These are phyloP conservation scores for Solanum hybrid DNA, from an alignment of 305 asterid genomes.

Conservation along the genomic window DNA sequence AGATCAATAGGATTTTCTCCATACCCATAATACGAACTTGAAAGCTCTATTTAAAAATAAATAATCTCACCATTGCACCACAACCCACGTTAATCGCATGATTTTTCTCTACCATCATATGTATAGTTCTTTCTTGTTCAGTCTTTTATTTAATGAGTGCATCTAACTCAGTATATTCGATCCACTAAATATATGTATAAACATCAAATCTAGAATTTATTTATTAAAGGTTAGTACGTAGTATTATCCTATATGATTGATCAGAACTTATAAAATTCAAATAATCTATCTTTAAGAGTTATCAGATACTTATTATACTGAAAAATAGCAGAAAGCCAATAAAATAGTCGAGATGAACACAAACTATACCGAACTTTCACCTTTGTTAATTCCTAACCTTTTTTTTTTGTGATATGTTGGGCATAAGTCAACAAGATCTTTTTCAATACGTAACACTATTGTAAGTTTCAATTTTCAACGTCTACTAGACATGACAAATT, in stretches of 20 bases:
- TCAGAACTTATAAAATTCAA: too few relatives aligned
- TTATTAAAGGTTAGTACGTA: too few relatives aligned
- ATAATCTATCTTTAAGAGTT: too few relatives aligned
- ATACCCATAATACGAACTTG: neutral
- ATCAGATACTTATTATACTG: too few relatives aligned
- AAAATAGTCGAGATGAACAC: rapidly evolving
- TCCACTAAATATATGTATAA: neutral
- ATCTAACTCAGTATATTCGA: too few relatives aligned
- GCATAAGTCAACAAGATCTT: neutral
- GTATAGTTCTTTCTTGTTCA: neutral
- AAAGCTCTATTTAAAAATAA: rapidly evolving
- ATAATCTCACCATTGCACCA: rapidly evolving
- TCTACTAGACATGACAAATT: neutral
- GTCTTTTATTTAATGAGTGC: neutral
- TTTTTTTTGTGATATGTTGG: neutral
- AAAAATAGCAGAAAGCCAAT: neutral
- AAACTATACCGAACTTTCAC: neutral
- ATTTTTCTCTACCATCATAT: neutral
- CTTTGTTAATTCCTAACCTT: neutral
- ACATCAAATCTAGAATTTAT: neutral
- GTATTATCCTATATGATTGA: neutral
- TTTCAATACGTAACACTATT: neutral
- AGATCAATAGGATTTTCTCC: too few relatives aligned
- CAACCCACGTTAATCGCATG: rapidly evolving
- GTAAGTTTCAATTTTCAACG: neutral